Evolutionary conservation across 2,329 filamentous ascomycete species (phyloP).

Genomic region (Colletotrichum costaricense): DNA sequence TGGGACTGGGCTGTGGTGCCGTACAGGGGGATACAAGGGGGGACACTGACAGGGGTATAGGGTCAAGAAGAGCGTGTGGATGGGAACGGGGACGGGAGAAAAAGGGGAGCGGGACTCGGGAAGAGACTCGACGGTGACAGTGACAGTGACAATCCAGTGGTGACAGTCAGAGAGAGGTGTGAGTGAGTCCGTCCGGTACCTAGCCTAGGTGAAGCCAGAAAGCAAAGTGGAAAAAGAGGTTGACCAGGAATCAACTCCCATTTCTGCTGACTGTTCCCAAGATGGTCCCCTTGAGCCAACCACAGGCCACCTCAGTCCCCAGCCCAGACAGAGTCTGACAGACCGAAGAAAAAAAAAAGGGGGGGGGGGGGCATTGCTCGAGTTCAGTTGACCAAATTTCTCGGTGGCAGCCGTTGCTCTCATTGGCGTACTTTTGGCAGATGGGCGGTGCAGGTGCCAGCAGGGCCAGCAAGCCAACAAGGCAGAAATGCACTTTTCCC

Average conservation of each 20-base stretch:
- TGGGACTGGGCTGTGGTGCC: slow-evolving; percentile 4
- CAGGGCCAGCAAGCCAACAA: slow-evolving; percentile 18
- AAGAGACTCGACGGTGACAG: no score
- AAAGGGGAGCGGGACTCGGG: neutral
- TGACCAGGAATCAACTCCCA: slow-evolving; percentile 24
- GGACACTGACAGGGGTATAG: neutral
- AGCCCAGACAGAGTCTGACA: neutral
- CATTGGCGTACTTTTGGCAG: slow-evolving; percentile 17
- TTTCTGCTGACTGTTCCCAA: slow-evolving; percentile 18
- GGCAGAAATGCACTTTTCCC: slow-evolving; percentile 24
- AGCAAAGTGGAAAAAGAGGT: slow-evolving; percentile 32
- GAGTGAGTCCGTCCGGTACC: neutral
- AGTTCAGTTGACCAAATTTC: slow-evolving; percentile 10
- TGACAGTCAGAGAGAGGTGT: no score
- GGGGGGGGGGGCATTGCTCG: slow-evolving; percentile 1
- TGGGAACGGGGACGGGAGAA: neutral
- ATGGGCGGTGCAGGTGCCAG: slow-evolving; percentile 26
- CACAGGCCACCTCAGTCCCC: neutral
- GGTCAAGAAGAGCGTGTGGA: slow-evolving; percentile 16
- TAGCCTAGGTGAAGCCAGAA: neutral
- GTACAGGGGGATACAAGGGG: neutral
- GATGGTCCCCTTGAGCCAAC: neutral
- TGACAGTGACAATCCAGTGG: no score
- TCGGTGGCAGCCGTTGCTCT: slow-evolving; percentile 11
- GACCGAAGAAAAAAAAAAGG: neutral